Percentiles rank a stretch among this genome's conserved stretches.
Evolutionary conservation across 2,329 filamentous ascomycete genomes (phyloP).

Genomic region (Arthrobotrys musiformis): DNA sequence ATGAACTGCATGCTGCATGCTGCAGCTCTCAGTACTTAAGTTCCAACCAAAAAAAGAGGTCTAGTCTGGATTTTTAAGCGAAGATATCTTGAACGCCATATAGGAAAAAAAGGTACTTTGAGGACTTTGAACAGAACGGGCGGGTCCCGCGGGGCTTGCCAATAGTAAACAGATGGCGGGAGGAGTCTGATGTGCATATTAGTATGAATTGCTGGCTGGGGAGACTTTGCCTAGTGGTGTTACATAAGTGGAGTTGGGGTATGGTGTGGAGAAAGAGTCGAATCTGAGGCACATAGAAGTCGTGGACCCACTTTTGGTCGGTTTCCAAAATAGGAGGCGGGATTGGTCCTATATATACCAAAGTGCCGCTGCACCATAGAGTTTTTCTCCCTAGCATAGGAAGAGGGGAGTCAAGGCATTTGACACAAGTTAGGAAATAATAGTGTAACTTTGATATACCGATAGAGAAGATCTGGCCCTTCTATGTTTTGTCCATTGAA

Average conservation of each 20-base stretch:
- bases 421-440: slow-evolving; percentile 20
- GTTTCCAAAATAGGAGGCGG: slow-evolving; percentile 16
- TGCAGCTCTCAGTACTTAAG: too few species aligned
- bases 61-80: not conserved
- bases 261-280: slow-evolving; percentile 5
- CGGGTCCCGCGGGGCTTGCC: slow-evolving; percentile 26
- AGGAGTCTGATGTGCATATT: slow-evolving; percentile 4
- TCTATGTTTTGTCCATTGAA: not conserved
- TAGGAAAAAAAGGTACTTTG: not conserved
- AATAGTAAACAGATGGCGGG: not conserved
- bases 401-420: not conserved
- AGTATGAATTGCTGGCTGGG: not conserved
- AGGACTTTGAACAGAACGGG: slow-evolving; percentile 9
- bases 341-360: slow-evolving; percentile 22
- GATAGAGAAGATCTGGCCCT: not conserved
- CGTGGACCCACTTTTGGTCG: slow-evolving; percentile 7
- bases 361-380: not conserved
- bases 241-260: not conserved
- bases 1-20: not conserved
- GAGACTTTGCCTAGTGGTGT: not conserved
- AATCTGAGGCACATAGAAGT: not conserved
- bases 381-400: not conserved
- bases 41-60: too few species aligned
- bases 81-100: not conserved
- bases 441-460: not conserved